These are phyloP conservation scores for Umbilicus rupestris DNA, from an alignment of 164 flowering plant species.

Conservation along the genomic window DNA sequence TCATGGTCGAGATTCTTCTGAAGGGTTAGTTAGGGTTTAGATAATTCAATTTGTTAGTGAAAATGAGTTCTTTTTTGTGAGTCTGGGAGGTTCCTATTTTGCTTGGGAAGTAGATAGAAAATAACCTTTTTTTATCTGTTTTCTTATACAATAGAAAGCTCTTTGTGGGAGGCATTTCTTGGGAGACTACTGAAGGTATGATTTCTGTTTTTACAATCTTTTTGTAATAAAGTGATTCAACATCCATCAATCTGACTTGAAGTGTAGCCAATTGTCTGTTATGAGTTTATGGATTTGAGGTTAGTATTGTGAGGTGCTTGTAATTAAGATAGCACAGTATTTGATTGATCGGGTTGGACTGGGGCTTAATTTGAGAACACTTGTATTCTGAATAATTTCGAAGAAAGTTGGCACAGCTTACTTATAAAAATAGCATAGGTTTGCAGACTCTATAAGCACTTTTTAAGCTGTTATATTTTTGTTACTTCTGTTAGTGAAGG, in stretches of 20 bases:
- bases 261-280: not conserved
- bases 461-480: no score
- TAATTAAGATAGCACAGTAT: no score
- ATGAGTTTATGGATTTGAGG: not conserved
- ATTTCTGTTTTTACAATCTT: not conserved
- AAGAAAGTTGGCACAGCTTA: no score
- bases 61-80: not conserved
- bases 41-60: not conserved
- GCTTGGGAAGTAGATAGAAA: slow-evolving; percentile 3
- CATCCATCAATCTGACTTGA: not conserved
- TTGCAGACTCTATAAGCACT: no score
- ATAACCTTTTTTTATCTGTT: not conserved
- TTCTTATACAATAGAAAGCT: slow-evolving; percentile 9
- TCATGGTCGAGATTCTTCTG: slow-evolving; percentile 11
- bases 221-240: not conserved
- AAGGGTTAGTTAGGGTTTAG: slow-evolving; percentile 8
- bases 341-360: no score
- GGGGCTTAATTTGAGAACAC: no score
- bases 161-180: slow-evolving; percentile 9
- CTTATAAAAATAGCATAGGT: no score
- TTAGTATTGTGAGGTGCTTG: no score
- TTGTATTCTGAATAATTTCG: no score
- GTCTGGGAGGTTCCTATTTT: slow-evolving; percentile 3
- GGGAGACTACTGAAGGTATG: slow-evolving; percentile 13
- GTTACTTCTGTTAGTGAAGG: no score